Evolutionary conservation across 768 basidiomycete genomes (phyloP), one percentile per base, ranked within the genome.

Genomic region (Hericium coralloides): DNA sequence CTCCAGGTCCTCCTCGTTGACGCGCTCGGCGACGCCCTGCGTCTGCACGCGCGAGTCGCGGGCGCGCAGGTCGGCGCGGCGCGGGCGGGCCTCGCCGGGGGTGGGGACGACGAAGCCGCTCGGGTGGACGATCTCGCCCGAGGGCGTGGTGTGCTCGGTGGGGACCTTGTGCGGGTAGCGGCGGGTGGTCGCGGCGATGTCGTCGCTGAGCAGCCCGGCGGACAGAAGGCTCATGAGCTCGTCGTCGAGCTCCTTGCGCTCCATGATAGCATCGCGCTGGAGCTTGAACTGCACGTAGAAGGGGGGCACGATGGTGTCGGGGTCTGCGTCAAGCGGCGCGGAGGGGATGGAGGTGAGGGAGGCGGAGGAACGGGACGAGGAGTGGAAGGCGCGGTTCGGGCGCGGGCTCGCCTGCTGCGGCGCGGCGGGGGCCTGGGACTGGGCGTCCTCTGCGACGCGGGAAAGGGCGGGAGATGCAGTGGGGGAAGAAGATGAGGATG

Each of bases 91-190:
- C 17, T n/a, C 37, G 52, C 52, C 52, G n/a, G 52, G 52, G 31
- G 26, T 15, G 52, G 52, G 52, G 31, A 52, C 52, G 20, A 38
- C 37, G 52, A 52, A 52, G 52, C 52, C 52, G 8, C 26, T 36
- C 31, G 52, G 26, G 52, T 52, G 52, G 2, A 18, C 38, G 18
- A 17, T 4, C 37, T 53, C 18, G n/a, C 31, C 38, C 17, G 36
- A 15, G 26, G 20, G 49, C 20, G 18, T 64, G 43, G 14, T n/a
- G 25, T 66, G 63, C 57, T 69, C 68, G 20, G 65, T 65, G 5
- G 68, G 68, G 9, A 69, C 65, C 60, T 69, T 68, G 54, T 65
- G 63, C 57, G 66, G 62, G 12, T 60, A 59, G 12, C 58, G 59
- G 4, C 58, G 55, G 8, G 62, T 66, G 8, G 61, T 58, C 41